These are phyloP conservation scores for Calonectria pseudoturangicola DNA, from an alignment of 2,329 filamentous ascomycete species.

Conservation along the genomic window DNA sequence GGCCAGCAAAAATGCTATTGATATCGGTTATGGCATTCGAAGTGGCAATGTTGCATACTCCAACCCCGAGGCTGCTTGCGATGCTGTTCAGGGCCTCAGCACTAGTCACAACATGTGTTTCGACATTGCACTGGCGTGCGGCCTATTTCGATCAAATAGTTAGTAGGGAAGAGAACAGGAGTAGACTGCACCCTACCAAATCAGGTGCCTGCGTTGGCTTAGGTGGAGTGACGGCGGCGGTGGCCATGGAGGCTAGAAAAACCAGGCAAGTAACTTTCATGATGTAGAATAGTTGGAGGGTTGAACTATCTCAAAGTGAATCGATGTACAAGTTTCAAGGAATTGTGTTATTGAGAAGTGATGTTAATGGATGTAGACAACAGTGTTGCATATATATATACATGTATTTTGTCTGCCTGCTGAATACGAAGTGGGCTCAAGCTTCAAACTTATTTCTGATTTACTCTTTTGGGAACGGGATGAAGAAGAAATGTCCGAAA, in stretches of 20 bases:
- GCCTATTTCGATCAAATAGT: background rate
- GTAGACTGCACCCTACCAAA: background rate
- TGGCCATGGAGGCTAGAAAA: background rate
- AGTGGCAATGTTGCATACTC: constrained; percentile 20
- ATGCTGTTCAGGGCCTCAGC: constrained; percentile 8
- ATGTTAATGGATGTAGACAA: background rate
- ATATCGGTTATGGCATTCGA: constrained; percentile 18
- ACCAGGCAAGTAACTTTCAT: constrained; percentile 3
- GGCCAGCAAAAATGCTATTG: constrained; percentile 16
- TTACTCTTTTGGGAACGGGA: constrained; percentile 7
- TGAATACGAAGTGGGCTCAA: no score
- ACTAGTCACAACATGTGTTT: constrained; percentile 5
- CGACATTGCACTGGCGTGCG: background rate
- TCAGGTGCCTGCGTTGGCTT: constrained; percentile 4
- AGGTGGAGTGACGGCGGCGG: background rate
- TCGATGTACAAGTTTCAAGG: background rate
- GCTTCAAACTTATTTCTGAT: background rate
- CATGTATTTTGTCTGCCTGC: no score
- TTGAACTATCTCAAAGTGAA: no score
- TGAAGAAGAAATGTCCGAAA: background rate
- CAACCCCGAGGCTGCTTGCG: constrained; percentile 2
- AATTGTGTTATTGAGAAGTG: background rate
- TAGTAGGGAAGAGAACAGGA: background rate
- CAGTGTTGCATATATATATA: background rate
- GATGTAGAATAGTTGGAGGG: background rate